A percentile compares a stretch with the other conserved stretches of the same genome.
Evolutionary conservation across 2,329 filamentous ascomycete genomes (phyloP).

Genomic region (Exophiala dermatitidis): DNA sequence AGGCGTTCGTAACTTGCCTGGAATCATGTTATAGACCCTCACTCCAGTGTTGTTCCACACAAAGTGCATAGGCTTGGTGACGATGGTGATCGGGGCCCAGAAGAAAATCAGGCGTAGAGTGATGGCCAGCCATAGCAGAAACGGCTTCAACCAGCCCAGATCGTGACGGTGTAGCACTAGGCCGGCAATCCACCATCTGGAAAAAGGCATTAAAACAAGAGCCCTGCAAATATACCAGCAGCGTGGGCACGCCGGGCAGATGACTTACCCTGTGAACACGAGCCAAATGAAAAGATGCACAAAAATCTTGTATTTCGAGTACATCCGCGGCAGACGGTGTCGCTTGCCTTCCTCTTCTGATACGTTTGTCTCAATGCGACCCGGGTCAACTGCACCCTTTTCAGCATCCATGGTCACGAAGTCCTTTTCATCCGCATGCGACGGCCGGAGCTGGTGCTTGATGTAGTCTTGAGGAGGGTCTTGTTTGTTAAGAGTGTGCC

Average conservation of each 20-base stretch:
- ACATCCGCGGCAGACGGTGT: conserved; percentile 35
- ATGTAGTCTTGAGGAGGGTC: conserved; percentile 38
- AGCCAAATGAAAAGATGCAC: conserved; percentile 37
- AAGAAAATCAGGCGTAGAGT: conserved; percentile 66
- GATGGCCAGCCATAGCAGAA: conserved; percentile 70
- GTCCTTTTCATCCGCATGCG: conserved; percentile 27
- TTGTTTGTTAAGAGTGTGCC: conserved; percentile 30
- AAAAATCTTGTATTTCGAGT: conserved; percentile 42
- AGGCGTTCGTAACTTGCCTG: conserved; percentile 57
- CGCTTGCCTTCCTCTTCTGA: conserved; percentile 31
- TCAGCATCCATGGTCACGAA: conserved; percentile 34
- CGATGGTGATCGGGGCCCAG: conserved; percentile 60
- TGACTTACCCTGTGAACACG: conserved; percentile 23
- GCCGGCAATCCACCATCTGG: conserved; percentile 66
- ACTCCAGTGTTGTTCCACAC: conserved; percentile 61
- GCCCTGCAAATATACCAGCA: neutral
- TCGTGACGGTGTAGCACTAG: conserved; percentile 65
- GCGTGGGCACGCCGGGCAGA: neutral
- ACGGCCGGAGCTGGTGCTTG: conserved; percentile 31
- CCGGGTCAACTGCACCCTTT: conserved; percentile 34
- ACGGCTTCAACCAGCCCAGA: conserved; percentile 75
- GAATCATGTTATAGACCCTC: conserved; percentile 54
- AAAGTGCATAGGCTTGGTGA: conserved; percentile 60
- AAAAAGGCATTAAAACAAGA: conserved; percentile 1
- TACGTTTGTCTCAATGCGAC: conserved; percentile 29